Evolutionary conservation across 257 asterid genomes (phyloP), one percentile per base, ranked within the genome.

Genomic region (Orobanche coerulescens): DNA sequence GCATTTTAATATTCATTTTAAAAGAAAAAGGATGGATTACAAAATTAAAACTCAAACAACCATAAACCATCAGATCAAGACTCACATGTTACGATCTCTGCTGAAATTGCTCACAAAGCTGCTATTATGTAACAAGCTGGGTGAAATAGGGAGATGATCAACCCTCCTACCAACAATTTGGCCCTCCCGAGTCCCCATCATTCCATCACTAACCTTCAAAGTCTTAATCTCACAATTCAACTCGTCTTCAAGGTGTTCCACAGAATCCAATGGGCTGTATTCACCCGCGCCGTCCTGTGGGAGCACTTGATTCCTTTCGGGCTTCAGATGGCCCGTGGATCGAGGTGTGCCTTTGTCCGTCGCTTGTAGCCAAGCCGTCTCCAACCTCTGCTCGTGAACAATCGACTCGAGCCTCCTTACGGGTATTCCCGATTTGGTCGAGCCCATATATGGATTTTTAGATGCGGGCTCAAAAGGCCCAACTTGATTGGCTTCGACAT

Each of bases 351-450:
- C 84, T 70, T 82, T 89, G 76, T 89, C 97, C 88, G 73, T 76
- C 6, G 94, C 95, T 67, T 86, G 97, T 69, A 90, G 71, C 97
- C 97, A 82, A 0, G 99, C 94, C 43, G 97, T 81, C 81, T 93
- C 99, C 48, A 87, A 40, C 64, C 88, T 79, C 76, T 86, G 98
- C 67, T 89, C 95, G 9, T 70, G 89, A 67, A 86, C 86, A 26
- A 89, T 86, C 63, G 97, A 86, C 59, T 86, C 95, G 20, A 84
- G 81, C 69, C 97, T 86, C 78, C 78, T 86, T 36, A 67, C 80
- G 0, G 92, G 97, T 60, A 71, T 62, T 33, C 75, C 78, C 2
- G 83, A 48, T 62, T 68, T 79, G 57, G 78, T 62, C 62, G 75
- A 61, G 62, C 65, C 62, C 24, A 39, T 40, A 50, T 68, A 71